Conservation (phyloP, 2,329 filamentous ascomycete species). For the Elsinoe ampelina region DNA sequence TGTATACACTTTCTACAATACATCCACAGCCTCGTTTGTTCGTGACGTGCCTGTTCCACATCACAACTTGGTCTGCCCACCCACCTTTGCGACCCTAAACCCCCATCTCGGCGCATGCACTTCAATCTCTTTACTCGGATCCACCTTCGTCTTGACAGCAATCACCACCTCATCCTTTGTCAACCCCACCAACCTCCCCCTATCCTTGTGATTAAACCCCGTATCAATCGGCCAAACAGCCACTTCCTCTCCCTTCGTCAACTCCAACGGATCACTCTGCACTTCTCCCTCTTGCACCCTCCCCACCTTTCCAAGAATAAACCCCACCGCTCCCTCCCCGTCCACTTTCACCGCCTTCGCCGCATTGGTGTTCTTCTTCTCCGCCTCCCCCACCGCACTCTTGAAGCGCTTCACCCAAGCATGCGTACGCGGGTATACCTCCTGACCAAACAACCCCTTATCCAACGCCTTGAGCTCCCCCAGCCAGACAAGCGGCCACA, state of each 20-base stretch:
- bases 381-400: slow-evolving; percentile 35
- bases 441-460: slow-evolving; percentile 41
- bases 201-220: slow-evolving; percentile 50
- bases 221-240: slow-evolving; percentile 55
- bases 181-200: slow-evolving; percentile 47
- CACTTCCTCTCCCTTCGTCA: slow-evolving; percentile 47
- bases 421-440: slow-evolving; percentile 50
- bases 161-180: slow-evolving; percentile 49
- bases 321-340: background rate
- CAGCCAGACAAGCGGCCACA: slow-evolving; percentile 54
- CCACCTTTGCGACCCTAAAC: slow-evolving; percentile 40
- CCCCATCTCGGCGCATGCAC: slow-evolving; percentile 55
- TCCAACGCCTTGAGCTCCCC: slow-evolving; percentile 48
- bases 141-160: slow-evolving; percentile 36
- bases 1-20: background rate
- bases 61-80: slow-evolving; percentile 24
- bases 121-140: slow-evolving; percentile 36
- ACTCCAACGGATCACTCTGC: slow-evolving; percentile 45
- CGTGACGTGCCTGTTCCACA: background rate
- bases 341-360: slow-evolving; percentile 38
- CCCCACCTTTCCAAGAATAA: slow-evolving; percentile 29
- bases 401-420: slow-evolving; percentile 58
- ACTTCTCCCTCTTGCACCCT: slow-evolving; percentile 45
- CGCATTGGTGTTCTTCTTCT: slow-evolving; percentile 23
- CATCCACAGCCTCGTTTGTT: background rate